Evolutionary conservation across 371 early-diverging fungal species (phyloP).

Genomic region (Mucor piriformis): DNA sequence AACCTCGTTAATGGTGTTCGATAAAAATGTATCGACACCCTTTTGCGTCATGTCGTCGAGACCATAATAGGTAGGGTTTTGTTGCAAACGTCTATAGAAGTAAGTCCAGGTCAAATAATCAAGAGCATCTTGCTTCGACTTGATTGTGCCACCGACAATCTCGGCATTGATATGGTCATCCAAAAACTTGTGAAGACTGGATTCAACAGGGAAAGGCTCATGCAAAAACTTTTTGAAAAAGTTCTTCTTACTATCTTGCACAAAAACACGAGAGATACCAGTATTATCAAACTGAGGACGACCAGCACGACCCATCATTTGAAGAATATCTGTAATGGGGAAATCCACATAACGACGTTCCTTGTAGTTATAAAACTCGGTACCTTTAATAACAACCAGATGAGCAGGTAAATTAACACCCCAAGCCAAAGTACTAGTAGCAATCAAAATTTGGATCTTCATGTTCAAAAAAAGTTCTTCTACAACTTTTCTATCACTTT

Average conservation of each 20-base stretch:
- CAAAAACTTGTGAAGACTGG: constrained; percentile 73
- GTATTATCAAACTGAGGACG: constrained; percentile 96
- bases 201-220: constrained; percentile 91
- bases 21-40: constrained; percentile 76
- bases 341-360: constrained; percentile 88
- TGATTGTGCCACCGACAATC: constrained; percentile 84
- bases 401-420: constrained; percentile 99
- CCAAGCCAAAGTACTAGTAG: constrained; percentile 99
- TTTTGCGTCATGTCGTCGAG: constrained; percentile 72
- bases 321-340: constrained; percentile 94
- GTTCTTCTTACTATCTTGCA: constrained; percentile 89
- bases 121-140: constrained; percentile 87
- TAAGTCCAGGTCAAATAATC: constrained; percentile 96
- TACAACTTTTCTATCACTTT: constrained; percentile 85
- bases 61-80: constrained; percentile 96
- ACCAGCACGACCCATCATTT: constrained; percentile 99
- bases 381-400: constrained; percentile 98
- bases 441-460: constrained; percentile 95
- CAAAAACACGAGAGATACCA: constrained; percentile 87
- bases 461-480: constrained; percentile 92
- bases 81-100: constrained; percentile 84
- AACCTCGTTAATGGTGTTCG: constrained; percentile 73
- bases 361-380: constrained; percentile 95
- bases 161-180: constrained; percentile 94
- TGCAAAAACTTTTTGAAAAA: constrained; percentile 97